Base-by-base conservation (phyloP, 2,329 filamentous ascomycete genomes). In the Escovopsis sp. region DNA sequence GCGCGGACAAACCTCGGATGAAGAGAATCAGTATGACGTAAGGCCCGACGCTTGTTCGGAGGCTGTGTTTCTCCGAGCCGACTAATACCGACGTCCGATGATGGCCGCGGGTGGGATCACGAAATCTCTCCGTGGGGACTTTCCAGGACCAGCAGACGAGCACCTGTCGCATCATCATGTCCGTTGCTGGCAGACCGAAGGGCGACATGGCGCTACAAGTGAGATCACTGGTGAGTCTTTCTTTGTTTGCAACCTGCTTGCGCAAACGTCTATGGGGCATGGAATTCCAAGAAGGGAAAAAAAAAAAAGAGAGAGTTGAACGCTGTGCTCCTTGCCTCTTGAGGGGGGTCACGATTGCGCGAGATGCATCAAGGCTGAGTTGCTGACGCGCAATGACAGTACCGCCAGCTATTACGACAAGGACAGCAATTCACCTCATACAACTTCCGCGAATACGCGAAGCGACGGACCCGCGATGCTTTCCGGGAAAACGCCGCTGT, bases 361-460 rank as follows among this genome's bases (percentile, higher is more conserved):
- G 20, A 6, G 20, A 20, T 20, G 4, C 20, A 20, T 20, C 20
- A 20, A 20, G 6, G 20, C 20, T 20, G 20, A 20, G 20, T 3
- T 30, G 11, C 27, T 30, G 27, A 30, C 27, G 27, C 27, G 33
- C 34, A 15, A n/a, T 30, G 14, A 8, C 49, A 94, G 88, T 96
- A 94, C 65, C 88, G 91, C 51, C 89, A 89, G 56, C 70, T 98
- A 53, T 71, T 96, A 55, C 83, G 88, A 53, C 83, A 91, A 61
- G 79, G 86, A 47, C 72, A 74, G 47, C 84, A 94, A 57, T 96
- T 98, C 63, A 76, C 86, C 47, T 78, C 83, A 52, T 98, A 96
- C 71, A 98, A 96, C 67, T 98, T 95, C 72, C 79, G 91, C 65
- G 89, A 95, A 62, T 98, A 98, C 64, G 88, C 91, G 41, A 83